These are phyloP conservation scores for Hevea brasiliensis DNA, from an alignment of 345 rosid species.

Conservation along the genomic window DNA sequence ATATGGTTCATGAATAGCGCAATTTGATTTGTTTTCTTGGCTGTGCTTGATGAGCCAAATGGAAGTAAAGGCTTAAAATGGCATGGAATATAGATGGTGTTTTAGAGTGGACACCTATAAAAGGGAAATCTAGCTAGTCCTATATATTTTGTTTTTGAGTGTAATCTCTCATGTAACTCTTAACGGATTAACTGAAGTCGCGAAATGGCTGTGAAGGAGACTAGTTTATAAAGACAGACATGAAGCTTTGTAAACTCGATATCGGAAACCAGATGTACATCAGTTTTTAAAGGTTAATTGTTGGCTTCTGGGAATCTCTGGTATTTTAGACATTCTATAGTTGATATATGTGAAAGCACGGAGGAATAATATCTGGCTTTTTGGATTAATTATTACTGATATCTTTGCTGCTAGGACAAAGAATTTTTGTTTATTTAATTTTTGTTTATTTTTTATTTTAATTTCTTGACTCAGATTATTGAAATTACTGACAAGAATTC, in stretches of 20 bases:
- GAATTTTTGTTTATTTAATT: slow-evolving; percentile 3
- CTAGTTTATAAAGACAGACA: too few species aligned
- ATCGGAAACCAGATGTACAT: background rate
- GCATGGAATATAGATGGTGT: background rate
- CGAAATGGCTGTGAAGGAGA: too few species aligned
- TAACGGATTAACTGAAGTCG: too few species aligned
- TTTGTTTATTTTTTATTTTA: too few species aligned
- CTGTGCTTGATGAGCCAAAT: background rate
- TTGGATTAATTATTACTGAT: background rate
- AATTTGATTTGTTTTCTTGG: background rate
- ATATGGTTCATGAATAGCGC: too few species aligned
- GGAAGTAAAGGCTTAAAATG: background rate
- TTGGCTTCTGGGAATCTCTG: slow-evolving; percentile 2
- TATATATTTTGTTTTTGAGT: too few species aligned
- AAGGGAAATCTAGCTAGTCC: too few species aligned
- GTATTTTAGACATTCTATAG: background rate
- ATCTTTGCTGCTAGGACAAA: background rate
- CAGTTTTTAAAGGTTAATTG: background rate
- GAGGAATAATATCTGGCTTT: slow-evolving; percentile 8
- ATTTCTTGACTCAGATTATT: too few species aligned
- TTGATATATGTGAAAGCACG: background rate
- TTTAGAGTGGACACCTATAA: too few species aligned
- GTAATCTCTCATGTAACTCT: too few species aligned
- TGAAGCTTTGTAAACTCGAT: slow-evolving; percentile 2
- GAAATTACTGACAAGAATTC: background rate